Conservation (phyloP, 1,284 basidiomycete genomes). For the Apiotrichum montevideense region DNA sequence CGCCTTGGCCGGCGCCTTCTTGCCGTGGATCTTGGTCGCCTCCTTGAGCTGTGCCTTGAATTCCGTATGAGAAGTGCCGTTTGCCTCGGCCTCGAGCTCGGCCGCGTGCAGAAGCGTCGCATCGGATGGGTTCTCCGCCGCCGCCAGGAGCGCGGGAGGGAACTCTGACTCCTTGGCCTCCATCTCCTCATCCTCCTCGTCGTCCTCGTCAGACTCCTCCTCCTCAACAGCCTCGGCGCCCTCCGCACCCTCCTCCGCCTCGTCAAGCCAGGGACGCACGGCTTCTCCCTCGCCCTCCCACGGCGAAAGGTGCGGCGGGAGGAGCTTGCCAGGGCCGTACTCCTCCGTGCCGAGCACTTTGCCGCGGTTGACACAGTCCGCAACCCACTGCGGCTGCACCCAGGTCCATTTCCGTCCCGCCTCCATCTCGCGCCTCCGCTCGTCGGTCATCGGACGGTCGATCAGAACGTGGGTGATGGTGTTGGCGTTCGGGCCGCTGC, state of each 20-base stretch:
- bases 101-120: slow-evolving; percentile 72
- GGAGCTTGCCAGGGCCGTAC: slow-evolving; percentile 77
- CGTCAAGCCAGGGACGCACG: slow-evolving; percentile 53
- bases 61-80: slow-evolving; percentile 72
- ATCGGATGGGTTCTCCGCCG: slow-evolving; percentile 58
- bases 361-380: slow-evolving; percentile 87
- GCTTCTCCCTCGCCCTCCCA: slow-evolving; percentile 72
- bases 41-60: slow-evolving; percentile 78
- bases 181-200: slow-evolving; percentile 37
- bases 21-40: slow-evolving; percentile 54
- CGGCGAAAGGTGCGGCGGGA: slow-evolving; percentile 94
- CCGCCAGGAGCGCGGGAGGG: slow-evolving; percentile 53
- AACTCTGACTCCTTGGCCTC: slow-evolving; percentile 43
- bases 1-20: slow-evolving; percentile 18
- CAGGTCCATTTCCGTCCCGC: slow-evolving; percentile 68
- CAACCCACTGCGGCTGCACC: slow-evolving; percentile 97
- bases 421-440: slow-evolving; percentile 57
- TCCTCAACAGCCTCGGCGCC: slow-evolving; percentile 39
- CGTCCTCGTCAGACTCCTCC: slow-evolving; percentile 39
- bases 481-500: slow-evolving; percentile 52
- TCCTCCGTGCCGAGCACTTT: slow-evolving; percentile 77
- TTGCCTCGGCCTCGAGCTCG: slow-evolving; percentile 87
- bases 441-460: slow-evolving; percentile 67
- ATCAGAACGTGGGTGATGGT: slow-evolving; percentile 94
- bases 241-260: slow-evolving; percentile 46